Conservation (phyloP, 2,329 filamentous ascomycete species). For the Exophiala sp. region DNA sequence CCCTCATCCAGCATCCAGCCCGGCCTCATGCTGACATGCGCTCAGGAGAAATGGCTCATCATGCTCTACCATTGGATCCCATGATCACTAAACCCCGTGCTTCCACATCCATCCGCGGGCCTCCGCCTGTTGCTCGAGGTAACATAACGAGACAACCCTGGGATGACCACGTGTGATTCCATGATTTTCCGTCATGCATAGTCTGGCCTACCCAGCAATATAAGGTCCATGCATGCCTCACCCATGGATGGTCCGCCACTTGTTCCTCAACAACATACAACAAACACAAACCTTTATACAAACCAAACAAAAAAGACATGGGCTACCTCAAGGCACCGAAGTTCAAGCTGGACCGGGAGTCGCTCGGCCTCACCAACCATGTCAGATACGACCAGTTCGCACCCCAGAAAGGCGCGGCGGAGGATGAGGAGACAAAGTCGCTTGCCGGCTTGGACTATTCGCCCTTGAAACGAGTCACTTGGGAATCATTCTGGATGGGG, state of each 20-base stretch:
- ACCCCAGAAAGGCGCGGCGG: constrained; percentile 19
- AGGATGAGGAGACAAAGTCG: constrained; percentile 21
- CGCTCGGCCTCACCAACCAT: constrained; percentile 22
- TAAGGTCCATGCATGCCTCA: constrained; percentile 10
- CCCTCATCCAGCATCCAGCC: not conserved
- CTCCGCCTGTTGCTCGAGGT: constrained; percentile 18
- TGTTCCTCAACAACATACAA: constrained; percentile 1
- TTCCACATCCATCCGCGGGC: constrained; percentile 11
- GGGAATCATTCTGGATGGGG: constrained; percentile 38
- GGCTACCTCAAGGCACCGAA: constrained; percentile 18
- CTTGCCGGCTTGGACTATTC: constrained; percentile 28
- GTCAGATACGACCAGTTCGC: constrained; percentile 26
- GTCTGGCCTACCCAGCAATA: not conserved
- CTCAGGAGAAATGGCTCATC: constrained; percentile 19
- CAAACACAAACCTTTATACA: constrained; percentile 9
- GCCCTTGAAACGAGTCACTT: constrained; percentile 32
- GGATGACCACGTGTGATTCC: constrained; percentile 16
- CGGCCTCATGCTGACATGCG: too few relatives aligned
- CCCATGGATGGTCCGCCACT: not conserved
- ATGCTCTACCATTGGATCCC: constrained; percentile 9
- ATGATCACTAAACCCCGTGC: not conserved
- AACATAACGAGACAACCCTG: constrained; percentile 11
- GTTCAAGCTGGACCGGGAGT: constrained; percentile 20
- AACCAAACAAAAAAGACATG: constrained; percentile 10
- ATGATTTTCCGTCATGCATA: constrained; percentile 8